Conservation (phyloP, 306 rosid genomes). For the Citrullus amarus region DNA sequence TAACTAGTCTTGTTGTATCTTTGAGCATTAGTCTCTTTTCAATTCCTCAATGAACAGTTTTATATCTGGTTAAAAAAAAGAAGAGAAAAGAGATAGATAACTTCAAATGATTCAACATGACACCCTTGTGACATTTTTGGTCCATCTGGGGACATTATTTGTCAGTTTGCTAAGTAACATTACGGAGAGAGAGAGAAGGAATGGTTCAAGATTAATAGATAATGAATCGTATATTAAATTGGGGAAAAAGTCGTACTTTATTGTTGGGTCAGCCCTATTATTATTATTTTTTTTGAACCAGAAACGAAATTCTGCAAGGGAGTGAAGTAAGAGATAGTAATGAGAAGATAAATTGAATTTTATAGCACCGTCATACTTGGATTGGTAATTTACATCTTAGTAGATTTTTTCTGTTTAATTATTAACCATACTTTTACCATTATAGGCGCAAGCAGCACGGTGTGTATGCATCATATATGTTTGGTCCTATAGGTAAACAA, state of each 20-base stretch:
- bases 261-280: neutral
- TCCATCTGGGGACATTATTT: neutral
- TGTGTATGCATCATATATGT: constrained; percentile 55
- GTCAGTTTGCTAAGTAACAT: neutral
- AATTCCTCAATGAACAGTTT: too few relatives aligned
- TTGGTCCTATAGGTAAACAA: constrained; percentile 58
- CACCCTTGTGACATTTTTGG: neutral
- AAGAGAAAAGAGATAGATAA: too few relatives aligned
- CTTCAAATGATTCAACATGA: neutral
- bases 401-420: neutral
- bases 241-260: neutral
- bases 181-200: neutral
- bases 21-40: too few relatives aligned
- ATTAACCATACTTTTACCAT: neutral
- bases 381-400: neutral
- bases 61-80: too few relatives aligned
- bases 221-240: too few relatives aligned
- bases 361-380: neutral
- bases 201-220: neutral
- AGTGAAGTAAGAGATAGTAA: too few relatives aligned
- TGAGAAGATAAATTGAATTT: neutral
- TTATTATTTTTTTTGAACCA: too few relatives aligned
- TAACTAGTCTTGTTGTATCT: too few relatives aligned
- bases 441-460: constrained; percentile 70
- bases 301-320: too few relatives aligned